Evolutionary conservation across 169 alveolate genomes (phyloP).

Genomic region (Eimeria necatrix): DNA sequence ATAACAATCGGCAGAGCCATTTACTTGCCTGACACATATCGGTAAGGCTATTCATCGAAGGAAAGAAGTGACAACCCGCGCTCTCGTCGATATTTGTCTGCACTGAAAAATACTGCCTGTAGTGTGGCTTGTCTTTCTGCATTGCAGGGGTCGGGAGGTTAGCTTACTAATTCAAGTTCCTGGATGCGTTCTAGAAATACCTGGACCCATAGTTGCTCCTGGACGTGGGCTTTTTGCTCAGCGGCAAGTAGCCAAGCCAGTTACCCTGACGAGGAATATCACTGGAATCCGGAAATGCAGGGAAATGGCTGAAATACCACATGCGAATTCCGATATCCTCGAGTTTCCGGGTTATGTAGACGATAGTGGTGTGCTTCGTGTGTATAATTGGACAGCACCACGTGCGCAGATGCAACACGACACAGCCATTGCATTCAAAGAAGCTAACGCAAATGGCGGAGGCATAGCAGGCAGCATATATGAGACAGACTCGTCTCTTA

Average conservation of each 20-base stretch:
- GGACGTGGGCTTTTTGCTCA: constrained; percentile 14
- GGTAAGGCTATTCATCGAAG: constrained; percentile 7
- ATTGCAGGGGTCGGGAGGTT: constrained; percentile 46
- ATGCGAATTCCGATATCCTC: constrained; percentile 64
- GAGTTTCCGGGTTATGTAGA: constrained; percentile 78
- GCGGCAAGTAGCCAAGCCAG: constrained; percentile 14
- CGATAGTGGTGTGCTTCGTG: constrained; percentile 66
- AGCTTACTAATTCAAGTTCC: constrained; percentile 70
- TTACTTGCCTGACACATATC: constrained; percentile 64
- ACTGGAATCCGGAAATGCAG: constrained; percentile 68
- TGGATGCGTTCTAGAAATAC: constrained; percentile 65
- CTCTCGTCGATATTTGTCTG: no score
- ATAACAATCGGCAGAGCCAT: constrained; percentile 65
- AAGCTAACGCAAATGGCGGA: neutral
- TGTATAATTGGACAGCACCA: constrained; percentile 65
- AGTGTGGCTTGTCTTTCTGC: neutral
- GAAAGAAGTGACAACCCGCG: neutral
- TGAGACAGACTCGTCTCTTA: neutral
- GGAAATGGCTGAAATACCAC: constrained; percentile 68
- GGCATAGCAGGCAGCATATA: neutral
- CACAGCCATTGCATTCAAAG: constrained; percentile 25
- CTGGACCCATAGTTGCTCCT: constrained; percentile 18
- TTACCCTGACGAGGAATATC: constrained; percentile 51
- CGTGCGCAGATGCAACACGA: constrained; percentile 59
- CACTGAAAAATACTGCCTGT: no score